These are phyloP conservation scores for Trichosporon coremiiforme DNA, from an alignment of 1,284 basidiomycete genomes.

Conservation along the genomic window DNA sequence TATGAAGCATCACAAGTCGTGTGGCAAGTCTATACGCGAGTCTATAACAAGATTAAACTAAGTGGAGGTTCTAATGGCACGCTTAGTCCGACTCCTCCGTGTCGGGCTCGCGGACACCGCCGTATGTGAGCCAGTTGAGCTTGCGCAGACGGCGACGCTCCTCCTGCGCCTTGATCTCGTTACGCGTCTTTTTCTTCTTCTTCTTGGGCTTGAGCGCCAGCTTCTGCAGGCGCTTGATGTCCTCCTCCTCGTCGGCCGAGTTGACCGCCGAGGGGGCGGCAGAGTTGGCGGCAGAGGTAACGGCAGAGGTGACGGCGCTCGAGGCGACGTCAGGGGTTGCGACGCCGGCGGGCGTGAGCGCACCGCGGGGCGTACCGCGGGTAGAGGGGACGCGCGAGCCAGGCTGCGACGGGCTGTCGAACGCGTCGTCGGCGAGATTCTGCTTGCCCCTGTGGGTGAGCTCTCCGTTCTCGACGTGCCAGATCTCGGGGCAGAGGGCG, in stretches of 20 bases:
- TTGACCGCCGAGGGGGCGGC: conserved; percentile 49
- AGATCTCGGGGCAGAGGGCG: conserved; percentile 70
- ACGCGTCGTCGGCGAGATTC: conserved; percentile 76
- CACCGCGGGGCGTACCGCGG: conserved; percentile 53
- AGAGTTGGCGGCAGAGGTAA: conserved; percentile 40
- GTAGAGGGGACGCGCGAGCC: conserved; percentile 49
- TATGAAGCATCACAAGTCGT: conserved; percentile 4
- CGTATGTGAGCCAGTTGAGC: conserved; percentile 78
- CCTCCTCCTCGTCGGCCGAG: conserved; percentile 50
- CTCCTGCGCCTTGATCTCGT: conserved; percentile 84
- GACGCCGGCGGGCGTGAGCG: conserved; percentile 49
- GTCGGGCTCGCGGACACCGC: conserved; percentile 61
- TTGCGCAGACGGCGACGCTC: conserved; percentile 77
- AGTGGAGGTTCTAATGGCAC: neutral
- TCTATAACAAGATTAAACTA: conserved; percentile 13
- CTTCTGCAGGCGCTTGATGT: conserved; percentile 50
- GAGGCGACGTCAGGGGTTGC: conserved; percentile 50
- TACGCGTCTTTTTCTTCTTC: conserved; percentile 86
- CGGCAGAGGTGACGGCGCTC: conserved; percentile 36
- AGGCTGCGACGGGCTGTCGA: conserved; percentile 58
- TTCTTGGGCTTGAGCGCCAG: conserved; percentile 62
- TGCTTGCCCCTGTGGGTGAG: conserved; percentile 87
- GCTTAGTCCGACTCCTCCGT: conserved; percentile 39
- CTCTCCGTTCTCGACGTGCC: conserved; percentile 62
- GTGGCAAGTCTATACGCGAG: conserved; percentile 7